Evolutionary conservation across 495 filamentous ascomycete species (phyloP).

Genomic region (Penicillium lividum): DNA sequence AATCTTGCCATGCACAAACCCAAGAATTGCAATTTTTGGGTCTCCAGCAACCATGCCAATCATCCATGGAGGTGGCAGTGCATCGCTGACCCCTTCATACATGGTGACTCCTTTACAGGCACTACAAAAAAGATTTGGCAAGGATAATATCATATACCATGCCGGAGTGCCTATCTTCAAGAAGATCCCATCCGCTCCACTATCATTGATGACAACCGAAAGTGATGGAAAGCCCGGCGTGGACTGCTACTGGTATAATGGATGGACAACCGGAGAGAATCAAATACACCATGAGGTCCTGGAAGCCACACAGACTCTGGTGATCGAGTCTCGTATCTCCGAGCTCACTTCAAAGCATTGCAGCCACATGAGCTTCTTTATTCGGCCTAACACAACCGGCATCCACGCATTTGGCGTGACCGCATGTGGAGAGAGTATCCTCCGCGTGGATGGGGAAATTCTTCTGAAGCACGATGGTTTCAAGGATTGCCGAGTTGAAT

Average conservation of each 20-base stretch:
- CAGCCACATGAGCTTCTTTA: slow-evolving; percentile 1
- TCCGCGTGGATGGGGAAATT: slow-evolving; percentile 3
- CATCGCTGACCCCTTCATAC: slow-evolving; percentile 1
- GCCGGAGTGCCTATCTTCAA: slow-evolving; percentile 10
- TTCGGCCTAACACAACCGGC: background rate
- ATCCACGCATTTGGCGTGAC: slow-evolving; percentile 10
- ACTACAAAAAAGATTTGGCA: background rate
- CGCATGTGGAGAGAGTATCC: slow-evolving; percentile 5
- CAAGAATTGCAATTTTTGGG: slow-evolving; percentile 8
- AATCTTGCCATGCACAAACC: background rate
- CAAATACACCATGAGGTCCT: slow-evolving; percentile 8
- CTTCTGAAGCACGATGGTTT: slow-evolving; percentile 6
- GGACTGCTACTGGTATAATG: slow-evolving; percentile 13
- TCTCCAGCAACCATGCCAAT: slow-evolving; percentile 3
- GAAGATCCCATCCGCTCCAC: slow-evolving; percentile 1
- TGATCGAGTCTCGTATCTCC: slow-evolving; percentile 3
- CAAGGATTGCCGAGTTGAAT: slow-evolving; percentile 7
- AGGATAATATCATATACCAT: slow-evolving; percentile 2
- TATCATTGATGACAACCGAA: background rate
- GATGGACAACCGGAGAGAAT: slow-evolving; percentile 2
- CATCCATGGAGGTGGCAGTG: slow-evolving; percentile 6
- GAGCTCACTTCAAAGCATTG: slow-evolving; percentile 6
- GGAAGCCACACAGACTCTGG: slow-evolving; percentile 1
- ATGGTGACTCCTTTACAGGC: slow-evolving; percentile 9
- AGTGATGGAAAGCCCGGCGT: slow-evolving; percentile 5